Conservation (phyloP, 2,329 filamentous ascomycete species). For the Calonectria pseudoreteaudii region DNA sequence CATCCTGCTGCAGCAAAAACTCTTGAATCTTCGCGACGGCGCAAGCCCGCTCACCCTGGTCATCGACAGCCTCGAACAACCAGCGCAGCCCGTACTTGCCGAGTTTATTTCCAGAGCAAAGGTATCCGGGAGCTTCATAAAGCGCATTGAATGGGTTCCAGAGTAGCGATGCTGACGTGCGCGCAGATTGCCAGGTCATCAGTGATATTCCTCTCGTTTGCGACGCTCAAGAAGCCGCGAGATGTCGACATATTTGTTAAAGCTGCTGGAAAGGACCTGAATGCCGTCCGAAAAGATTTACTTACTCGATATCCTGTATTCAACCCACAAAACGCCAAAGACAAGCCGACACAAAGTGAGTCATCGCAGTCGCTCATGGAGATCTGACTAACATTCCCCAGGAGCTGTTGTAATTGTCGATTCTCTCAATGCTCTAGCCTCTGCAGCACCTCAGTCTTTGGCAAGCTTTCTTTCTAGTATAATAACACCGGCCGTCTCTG, state of each 20-base stretch:
- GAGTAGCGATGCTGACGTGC: conserved; percentile 4
- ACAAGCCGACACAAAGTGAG: conserved; percentile 58
- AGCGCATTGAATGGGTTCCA: neutral
- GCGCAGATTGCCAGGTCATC: conserved; percentile 72
- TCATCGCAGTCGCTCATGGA: conserved; percentile 4
- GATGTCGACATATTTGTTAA: conserved; percentile 76
- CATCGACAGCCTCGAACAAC: conserved; percentile 87
- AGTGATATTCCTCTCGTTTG: conserved; percentile 82
- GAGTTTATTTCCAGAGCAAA: conserved; percentile 84
- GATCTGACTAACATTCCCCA: conserved; percentile 48
- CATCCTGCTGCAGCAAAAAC: conserved; percentile 83
- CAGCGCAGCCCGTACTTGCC: conserved; percentile 73
- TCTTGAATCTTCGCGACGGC: conserved; percentile 81
- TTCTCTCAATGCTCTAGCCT: conserved; percentile 76
- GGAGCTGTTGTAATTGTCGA: conserved; percentile 84
- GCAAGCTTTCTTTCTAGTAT: conserved; percentile 77
- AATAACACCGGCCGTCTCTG: conserved; percentile 74
- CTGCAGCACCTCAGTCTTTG: conserved; percentile 66
- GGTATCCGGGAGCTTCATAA: conserved; percentile 55
- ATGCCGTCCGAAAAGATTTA: conserved; percentile 71
- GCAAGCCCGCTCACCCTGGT: conserved; percentile 89
- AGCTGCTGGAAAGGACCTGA: conserved; percentile 69
- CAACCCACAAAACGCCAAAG: conserved; percentile 51
- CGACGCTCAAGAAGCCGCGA: conserved; percentile 74
- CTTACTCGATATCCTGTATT: conserved; percentile 59